Evolutionary conservation across 202 grass and related monocot species (phyloP).

Genomic region (Zizania palustris): DNA sequence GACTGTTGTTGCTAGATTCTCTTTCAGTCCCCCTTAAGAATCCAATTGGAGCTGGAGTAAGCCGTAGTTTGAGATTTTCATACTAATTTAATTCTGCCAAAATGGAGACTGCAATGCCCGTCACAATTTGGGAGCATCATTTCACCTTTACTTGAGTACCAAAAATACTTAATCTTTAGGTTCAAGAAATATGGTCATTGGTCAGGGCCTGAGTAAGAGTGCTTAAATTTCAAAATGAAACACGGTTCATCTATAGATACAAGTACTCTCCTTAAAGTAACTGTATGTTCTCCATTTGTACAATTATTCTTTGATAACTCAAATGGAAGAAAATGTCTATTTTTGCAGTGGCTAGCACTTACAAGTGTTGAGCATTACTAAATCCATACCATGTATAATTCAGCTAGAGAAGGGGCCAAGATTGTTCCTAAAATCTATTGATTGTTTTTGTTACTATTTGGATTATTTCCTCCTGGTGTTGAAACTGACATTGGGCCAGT

Average conservation of each 20-base stretch:
- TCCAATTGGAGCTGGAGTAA: not conserved
- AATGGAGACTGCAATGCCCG: not conserved
- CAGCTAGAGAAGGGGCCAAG: not conserved
- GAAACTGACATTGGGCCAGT: not conserved
- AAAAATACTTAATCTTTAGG: not conserved
- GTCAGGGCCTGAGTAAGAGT: not conserved
- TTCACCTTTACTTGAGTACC: not conserved
- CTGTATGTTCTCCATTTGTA: conserved; percentile 4
- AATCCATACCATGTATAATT: conserved; percentile 5
- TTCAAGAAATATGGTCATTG: no score
- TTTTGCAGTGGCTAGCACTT: not conserved
- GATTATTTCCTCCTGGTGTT: not conserved
- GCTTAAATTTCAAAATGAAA: not conserved
- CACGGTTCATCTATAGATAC: not conserved
- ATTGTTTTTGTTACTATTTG: not conserved
- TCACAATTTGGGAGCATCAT: not conserved
- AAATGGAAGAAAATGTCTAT: not conserved
- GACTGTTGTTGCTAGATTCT: not conserved
- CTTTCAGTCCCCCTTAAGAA: not conserved
- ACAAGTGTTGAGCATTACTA: not conserved
- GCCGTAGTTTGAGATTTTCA: not conserved
- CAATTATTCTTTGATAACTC: conserved; percentile 16
- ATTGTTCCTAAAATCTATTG: not conserved
- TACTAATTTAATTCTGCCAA: not conserved
- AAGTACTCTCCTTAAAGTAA: not conserved